Evolutionary conservation across 1,284 basidiomycete species (phyloP), one percentile per base, ranked within the genome.

Genomic region (Sphaerobolus stellatus): DNA sequence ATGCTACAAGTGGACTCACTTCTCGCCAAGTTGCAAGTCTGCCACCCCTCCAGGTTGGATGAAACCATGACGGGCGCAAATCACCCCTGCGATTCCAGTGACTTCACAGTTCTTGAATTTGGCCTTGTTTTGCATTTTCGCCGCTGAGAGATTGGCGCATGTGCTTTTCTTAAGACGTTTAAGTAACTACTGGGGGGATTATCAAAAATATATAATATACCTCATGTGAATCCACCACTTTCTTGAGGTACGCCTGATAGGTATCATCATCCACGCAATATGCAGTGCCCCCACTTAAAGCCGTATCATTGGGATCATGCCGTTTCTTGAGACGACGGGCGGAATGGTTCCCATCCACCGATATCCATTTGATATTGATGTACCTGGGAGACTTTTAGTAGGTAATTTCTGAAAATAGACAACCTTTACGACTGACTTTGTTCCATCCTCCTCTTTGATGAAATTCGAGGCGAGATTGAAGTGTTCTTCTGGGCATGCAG

Each of bases 281-380:
- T 1, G 49, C 66, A 9, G 60, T 50, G 7, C 67, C 66, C n/a
- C 52, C 41, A 33, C 64, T 63, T n/a, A 71, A 50, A 7, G 66
- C 57, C 1, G 64, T 36, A 52, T 70, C 63, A 47, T 69, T 58
- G 0, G 62, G 66, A 50, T 71, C 66, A 31, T 68, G 59, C 1
- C 56, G 54, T 47, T 68, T 70, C 9, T 57, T 54, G 46, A 65
- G 63, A 2, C 59, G 56, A 43, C 65, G 65, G 0, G 65, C 57
- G 11, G 59, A 58, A 58, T 61, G 66, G 50, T 64, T 66, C 9
- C 70, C 67, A 57, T 71, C 70, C n/a, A 45, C 41, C 6, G 50
- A 49, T 1, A 56, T 18, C n/a, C 53, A 52, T n/a, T 56, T 41
- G n/a, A 34, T 33, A 5, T 48, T 20, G 7, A 61, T 22, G 52